phyloP scores from a whole-genome alignment of 2,329 filamentous ascomycete species.

The Graphilbum ipis-grandicollis region DNA sequence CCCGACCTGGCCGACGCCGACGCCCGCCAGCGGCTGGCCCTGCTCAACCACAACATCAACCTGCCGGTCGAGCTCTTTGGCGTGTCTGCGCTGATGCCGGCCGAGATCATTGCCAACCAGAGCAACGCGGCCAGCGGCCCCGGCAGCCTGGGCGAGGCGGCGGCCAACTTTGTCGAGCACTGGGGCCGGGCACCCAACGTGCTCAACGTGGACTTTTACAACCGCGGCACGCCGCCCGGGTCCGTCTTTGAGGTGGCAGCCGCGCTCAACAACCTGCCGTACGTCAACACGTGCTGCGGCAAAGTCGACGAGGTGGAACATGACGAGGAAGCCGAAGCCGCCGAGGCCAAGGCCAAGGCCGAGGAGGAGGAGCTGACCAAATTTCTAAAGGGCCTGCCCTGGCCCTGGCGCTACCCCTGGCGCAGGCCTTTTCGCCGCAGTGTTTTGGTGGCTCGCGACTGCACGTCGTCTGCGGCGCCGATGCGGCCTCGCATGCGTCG shows the following conservation, averaged over 20 bases:
- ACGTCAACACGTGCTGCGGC: conserved; percentile 20
- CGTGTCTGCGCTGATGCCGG: conserved; percentile 50
- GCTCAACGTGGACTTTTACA: conserved; percentile 75
- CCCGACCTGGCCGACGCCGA: conserved; percentile 39
- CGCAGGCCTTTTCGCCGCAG: too few species aligned
- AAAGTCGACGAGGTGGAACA: neutral
- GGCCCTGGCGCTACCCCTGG: too few species aligned
- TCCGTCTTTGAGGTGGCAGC: conserved; percentile 65
- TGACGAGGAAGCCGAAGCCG: neutral
- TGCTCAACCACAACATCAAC: conserved; percentile 87
- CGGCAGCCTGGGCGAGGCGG: conserved; percentile 49
- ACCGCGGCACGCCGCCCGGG: conserved; percentile 45
- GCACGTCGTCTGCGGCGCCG: too few species aligned
- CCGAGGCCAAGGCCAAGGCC: too few species aligned
- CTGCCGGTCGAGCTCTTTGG: conserved; percentile 42
- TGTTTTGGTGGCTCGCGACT: too few species aligned
- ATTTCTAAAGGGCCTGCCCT: too few species aligned
- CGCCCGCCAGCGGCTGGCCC: conserved; percentile 49
- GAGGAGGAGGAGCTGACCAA: too few species aligned
- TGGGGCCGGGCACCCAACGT: conserved; percentile 62
- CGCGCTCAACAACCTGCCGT: conserved; percentile 54
- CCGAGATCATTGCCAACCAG: conserved; percentile 48
- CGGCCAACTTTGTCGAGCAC: conserved; percentile 38
- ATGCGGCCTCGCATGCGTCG: too few species aligned
- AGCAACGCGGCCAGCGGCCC: conserved; percentile 51